Conservation (phyloP, 306 rosid genomes). For the Cucumis cinereus region DNA sequence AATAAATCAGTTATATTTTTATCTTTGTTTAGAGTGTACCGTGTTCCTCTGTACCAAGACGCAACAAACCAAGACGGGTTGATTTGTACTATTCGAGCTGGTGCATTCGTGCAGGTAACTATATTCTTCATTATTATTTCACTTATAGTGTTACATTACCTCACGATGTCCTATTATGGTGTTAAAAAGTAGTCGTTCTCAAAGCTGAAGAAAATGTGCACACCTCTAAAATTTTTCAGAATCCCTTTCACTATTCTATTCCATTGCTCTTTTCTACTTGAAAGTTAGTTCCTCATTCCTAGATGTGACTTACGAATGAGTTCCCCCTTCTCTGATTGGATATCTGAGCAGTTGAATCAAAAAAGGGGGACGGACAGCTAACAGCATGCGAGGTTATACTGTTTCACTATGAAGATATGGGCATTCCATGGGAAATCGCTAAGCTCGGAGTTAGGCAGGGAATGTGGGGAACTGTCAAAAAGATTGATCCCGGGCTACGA, state of each 20-base stretch:
- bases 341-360: slow-evolving; percentile 53
- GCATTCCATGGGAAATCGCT: slow-evolving; percentile 93
- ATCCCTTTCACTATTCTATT: neutral
- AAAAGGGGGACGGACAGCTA: slow-evolving; percentile 35
- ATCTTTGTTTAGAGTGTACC: slow-evolving; percentile 32
- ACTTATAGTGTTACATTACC: neutral
- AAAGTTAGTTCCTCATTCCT: neutral
- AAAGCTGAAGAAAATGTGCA: neutral
- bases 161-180: neutral
- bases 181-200: neutral
- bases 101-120: slow-evolving; percentile 48
- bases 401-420: slow-evolving; percentile 94
- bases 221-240: neutral
- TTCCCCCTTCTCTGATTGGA: neutral
- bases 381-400: slow-evolving; percentile 75
- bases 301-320: neutral
- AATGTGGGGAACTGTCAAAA: slow-evolving; percentile 97
- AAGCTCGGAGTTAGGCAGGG: slow-evolving; percentile 91
- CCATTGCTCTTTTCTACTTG: neutral
- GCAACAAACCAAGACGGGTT: slow-evolving; percentile 48
- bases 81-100: slow-evolving; percentile 52
- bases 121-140: neutral
- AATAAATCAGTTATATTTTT: neutral
- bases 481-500: slow-evolving; percentile 76
- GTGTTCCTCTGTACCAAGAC: slow-evolving; percentile 33